Evolutionary conservation across 2,329 filamentous ascomycete species (phyloP).

Genomic region (Fusarium irregulare): DNA sequence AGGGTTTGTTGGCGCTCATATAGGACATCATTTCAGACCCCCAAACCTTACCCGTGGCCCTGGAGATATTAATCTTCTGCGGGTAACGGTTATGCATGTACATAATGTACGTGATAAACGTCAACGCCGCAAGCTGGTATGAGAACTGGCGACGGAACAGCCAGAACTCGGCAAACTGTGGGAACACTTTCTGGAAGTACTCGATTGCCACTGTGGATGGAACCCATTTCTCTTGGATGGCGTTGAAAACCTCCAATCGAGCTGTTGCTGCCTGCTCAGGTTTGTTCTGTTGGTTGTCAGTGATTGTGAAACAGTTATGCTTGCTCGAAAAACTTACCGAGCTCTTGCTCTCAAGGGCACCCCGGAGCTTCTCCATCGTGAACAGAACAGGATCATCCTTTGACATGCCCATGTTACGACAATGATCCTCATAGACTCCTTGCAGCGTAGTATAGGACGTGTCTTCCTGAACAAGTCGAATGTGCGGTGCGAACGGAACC

Average conservation of each 20-base stretch:
- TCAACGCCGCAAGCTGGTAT: constrained; percentile 93
- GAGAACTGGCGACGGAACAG: constrained; percentile 97
- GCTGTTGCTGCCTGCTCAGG: constrained; percentile 77
- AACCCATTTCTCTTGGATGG: constrained; percentile 94
- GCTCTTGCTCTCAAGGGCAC: constrained; percentile 76
- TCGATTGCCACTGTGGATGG: constrained; percentile 83
- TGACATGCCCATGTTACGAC: constrained; percentile 83
- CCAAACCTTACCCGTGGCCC: constrained; percentile 92
- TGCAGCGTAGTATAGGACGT: constrained; percentile 93
- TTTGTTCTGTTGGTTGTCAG: constrained; percentile 63
- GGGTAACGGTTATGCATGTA: constrained; percentile 97
- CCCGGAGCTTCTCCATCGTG: constrained; percentile 92
- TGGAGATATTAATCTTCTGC: constrained; percentile 92
- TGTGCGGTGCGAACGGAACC: constrained; percentile 93
- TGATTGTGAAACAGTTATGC: not conserved
- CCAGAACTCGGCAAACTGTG: constrained; percentile 95
- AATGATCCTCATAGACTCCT: constrained; percentile 96
- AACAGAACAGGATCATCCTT: constrained; percentile 97
- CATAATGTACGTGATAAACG: constrained; percentile 98
- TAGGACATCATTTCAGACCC: constrained; percentile 92
- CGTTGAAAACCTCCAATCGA: constrained; percentile 89
- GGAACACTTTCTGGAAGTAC: constrained; percentile 90
- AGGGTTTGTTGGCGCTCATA: constrained; percentile 84
- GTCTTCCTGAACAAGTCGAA: constrained; percentile 95
- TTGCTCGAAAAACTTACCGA: constrained; percentile 57